These are phyloP conservation scores for Mariannaea sp. DNA, from an alignment of 2,329 filamentous ascomycete species.

Conservation along the genomic window DNA sequence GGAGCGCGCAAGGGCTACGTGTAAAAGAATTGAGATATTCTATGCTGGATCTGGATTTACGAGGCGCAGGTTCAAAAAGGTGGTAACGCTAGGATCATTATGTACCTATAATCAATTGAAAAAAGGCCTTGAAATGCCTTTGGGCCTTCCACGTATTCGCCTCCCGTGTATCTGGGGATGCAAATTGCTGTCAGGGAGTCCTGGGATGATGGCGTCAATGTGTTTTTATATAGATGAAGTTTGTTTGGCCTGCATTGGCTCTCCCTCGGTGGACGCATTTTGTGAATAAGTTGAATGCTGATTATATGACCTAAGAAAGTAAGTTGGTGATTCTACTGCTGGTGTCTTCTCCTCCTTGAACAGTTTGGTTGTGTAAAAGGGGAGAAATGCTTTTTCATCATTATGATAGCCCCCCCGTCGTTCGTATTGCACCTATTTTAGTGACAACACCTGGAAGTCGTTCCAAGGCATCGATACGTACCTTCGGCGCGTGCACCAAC, in stretches of 20 bases:
- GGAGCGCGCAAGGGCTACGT: slow-evolving; percentile 73
- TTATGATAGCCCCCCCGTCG: too few relatives aligned
- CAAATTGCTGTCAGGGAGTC: slow-evolving; percentile 33
- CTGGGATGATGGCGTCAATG: too few relatives aligned
- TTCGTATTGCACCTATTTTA: too few relatives aligned
- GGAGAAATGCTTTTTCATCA: not conserved
- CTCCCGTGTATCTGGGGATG: slow-evolving; percentile 18
- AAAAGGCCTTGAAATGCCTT: slow-evolving; percentile 24
- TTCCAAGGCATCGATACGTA: not conserved
- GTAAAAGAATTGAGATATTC: slow-evolving; percentile 47
- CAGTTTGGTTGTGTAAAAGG: not conserved
- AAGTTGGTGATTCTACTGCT: not conserved
- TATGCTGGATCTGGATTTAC: slow-evolving; percentile 35
- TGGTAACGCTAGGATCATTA: slow-evolving; percentile 36
- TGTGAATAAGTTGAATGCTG: not conserved
- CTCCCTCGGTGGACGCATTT: not conserved
- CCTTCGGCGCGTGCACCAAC: slow-evolving; percentile 8
- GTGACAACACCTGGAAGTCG: not conserved
- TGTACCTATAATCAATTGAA: slow-evolving; percentile 41
- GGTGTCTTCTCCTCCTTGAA: not conserved
- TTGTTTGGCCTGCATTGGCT: slow-evolving; percentile 16
- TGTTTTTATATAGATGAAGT: slow-evolving; percentile 23
- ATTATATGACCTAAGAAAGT: not conserved
- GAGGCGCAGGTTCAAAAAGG: slow-evolving; percentile 41
- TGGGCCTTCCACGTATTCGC: slow-evolving; percentile 19